Percentiles rank a stretch among this genome's conserved stretches.
Evolutionary conservation across 805 yeast species (phyloP).

Genomic region (Candida berthetii): DNA sequence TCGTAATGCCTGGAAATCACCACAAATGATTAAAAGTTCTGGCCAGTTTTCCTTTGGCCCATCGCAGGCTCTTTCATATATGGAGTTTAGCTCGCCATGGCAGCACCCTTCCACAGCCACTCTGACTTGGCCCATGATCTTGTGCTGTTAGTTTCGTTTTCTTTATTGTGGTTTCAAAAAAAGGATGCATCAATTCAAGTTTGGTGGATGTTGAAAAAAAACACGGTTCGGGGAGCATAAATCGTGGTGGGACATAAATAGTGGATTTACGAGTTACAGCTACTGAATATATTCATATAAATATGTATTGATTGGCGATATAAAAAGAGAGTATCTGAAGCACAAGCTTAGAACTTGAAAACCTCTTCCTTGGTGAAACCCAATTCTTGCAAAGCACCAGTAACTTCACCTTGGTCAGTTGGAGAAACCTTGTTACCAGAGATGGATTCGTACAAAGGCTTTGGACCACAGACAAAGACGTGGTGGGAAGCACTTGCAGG

Average conservation of each 20-base stretch:
- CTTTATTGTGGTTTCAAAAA: too few relatives aligned
- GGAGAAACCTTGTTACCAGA: slow-evolving; percentile 86
- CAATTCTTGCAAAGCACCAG: slow-evolving; percentile 81
- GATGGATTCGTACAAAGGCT: slow-evolving; percentile 79
- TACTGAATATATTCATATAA: too few relatives aligned
- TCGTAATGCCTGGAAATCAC: slow-evolving; percentile 86
- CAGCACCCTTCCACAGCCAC: slow-evolving; percentile 87
- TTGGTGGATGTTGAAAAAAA: background rate
- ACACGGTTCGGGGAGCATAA: background rate
- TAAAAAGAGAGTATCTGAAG: too few relatives aligned
- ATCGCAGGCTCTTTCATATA: slow-evolving; percentile 36
- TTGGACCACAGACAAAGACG: slow-evolving; percentile 94
- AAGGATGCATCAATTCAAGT: too few relatives aligned
- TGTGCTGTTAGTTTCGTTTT: background rate
- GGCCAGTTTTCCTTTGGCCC: slow-evolving; percentile 23
- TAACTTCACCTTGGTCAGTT: slow-evolving; percentile 89
- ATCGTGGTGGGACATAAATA: too few relatives aligned
- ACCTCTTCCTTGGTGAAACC: slow-evolving; percentile 87
- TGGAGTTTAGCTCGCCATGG: slow-evolving; percentile 68
- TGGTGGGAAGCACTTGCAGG: slow-evolving; percentile 63
- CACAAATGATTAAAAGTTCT: slow-evolving; percentile 72
- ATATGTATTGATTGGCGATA: too few relatives aligned
- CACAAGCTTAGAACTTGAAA: slow-evolving; percentile 61
- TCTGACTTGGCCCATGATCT: slow-evolving; percentile 8
- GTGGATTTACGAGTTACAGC: too few relatives aligned